A percentile compares a stretch with the other conserved stretches of the same genome.
Conservation (phyloP, 768 basidiomycete genomes). For the Crucibulum laeve region DNA sequence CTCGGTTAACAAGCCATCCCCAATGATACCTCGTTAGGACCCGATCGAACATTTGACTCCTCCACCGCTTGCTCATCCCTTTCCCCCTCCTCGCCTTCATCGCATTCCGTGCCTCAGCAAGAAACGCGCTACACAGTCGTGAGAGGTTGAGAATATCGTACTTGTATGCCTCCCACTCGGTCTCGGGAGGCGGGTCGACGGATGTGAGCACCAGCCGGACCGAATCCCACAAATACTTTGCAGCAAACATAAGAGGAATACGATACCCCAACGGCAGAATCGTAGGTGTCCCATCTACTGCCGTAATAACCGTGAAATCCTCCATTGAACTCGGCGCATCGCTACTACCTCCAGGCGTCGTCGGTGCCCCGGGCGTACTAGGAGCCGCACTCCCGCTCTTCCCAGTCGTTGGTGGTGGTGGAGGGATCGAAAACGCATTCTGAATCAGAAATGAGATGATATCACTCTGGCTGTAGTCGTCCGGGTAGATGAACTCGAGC, state of each 20-base stretch:
- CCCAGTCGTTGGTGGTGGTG: slow-evolving; percentile 8
- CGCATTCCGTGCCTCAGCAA: slow-evolving; percentile 25
- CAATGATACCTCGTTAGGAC: slow-evolving; percentile 36
- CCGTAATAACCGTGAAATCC: slow-evolving; percentile 12
- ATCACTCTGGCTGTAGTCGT: slow-evolving; percentile 24
- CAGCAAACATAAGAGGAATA: slow-evolving; percentile 39
- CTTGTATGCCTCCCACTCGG: slow-evolving; percentile 37
- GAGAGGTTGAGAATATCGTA: slow-evolving; percentile 41
- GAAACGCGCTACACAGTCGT: slow-evolving; percentile 30
- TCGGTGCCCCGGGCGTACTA: too few relatives aligned
- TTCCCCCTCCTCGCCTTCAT: slow-evolving; percentile 12
- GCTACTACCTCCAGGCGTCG: too few relatives aligned
- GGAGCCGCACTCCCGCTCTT: too few relatives aligned
- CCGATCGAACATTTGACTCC: slow-evolving; percentile 36
- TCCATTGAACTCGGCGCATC: too few relatives aligned
- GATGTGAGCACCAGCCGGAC: slow-evolving; percentile 35
- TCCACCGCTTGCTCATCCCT: slow-evolving; percentile 31
- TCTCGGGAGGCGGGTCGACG: slow-evolving; percentile 13
- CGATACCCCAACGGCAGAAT: slow-evolving; percentile 34
- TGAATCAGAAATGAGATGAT: slow-evolving; percentile 28
- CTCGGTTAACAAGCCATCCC: slow-evolving; percentile 35
- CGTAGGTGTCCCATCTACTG: slow-evolving; percentile 12
- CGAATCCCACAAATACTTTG: slow-evolving; percentile 39
- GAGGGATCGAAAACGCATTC: slow-evolving; percentile 32
- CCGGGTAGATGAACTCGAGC: slow-evolving; percentile 27